These are phyloP conservation scores for Herpetomonas samuelpessoai DNA, from an alignment of 208 protist species.

Conservation along the genomic window DNA sequence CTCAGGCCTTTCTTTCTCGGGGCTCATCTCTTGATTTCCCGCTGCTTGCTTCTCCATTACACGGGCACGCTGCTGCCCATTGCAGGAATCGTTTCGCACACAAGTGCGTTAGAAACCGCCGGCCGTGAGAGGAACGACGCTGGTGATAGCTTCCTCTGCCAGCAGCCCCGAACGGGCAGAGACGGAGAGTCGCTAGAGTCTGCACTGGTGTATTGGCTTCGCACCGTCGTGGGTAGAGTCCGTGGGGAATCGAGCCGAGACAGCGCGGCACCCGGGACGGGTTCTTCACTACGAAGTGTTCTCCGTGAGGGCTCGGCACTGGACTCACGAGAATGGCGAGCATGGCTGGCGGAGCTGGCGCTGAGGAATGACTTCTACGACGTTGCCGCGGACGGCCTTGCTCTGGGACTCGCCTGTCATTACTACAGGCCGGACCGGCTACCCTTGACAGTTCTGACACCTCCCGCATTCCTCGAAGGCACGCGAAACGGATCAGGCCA, in stretches of 20 bases:
- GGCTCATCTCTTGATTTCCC: conserved; percentile 53
- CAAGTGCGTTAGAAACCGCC: conserved; percentile 12
- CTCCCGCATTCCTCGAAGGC: background rate
- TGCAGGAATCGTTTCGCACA: conserved; percentile 39
- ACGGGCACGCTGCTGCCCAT: conserved; percentile 31
- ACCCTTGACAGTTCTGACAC: conserved; percentile 10
- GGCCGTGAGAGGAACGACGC: background rate
- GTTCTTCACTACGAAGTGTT: too few relatives aligned
- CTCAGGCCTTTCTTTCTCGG: conserved; percentile 51
- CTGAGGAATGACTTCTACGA: conserved; percentile 14
- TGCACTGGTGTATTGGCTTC: background rate
- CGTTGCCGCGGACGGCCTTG: conserved; percentile 21
- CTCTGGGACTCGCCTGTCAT: conserved; percentile 25
- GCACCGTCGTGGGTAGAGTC: too few relatives aligned
- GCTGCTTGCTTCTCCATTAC: conserved; percentile 55
- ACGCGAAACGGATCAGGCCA: background rate
- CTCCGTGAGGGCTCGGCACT: too few relatives aligned
- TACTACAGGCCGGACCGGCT: conserved; percentile 59
- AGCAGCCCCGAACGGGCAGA: background rate
- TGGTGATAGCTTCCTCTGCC: background rate
- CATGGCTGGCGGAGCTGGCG: background rate
- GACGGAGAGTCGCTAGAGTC: background rate
- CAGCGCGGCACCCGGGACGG: too few relatives aligned
- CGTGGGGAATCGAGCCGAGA: too few relatives aligned
- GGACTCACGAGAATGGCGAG: background rate